A percentile compares a stretch with the other conserved stretches of the same genome.
Evolutionary conservation across 23 red algal species (phyloP).

Genomic region (Gracilaria caudata): DNA sequence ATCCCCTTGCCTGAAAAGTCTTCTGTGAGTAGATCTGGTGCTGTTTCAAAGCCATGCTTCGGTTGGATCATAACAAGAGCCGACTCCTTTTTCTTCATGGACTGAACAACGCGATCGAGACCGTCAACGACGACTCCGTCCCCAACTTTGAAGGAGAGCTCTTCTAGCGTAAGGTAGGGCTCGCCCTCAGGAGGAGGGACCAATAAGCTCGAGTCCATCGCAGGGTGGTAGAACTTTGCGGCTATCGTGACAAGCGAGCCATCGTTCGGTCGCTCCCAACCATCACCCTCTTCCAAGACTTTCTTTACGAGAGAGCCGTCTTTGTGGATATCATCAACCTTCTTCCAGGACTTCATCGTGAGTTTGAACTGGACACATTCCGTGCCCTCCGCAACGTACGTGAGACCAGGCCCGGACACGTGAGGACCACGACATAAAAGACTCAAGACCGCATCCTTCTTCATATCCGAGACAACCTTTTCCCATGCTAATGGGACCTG

Average conservation of each 20-base stretch:
- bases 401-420: conserved; percentile 28
- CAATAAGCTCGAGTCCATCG: conserved; percentile 32
- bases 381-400: conserved; percentile 44
- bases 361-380: conserved; percentile 69
- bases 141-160: conserved; percentile 55
- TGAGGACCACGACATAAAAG: conserved; percentile 40
- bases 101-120: conserved; percentile 82
- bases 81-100: conserved; percentile 86
- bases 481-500: conserved; percentile 60
- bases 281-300: conserved; percentile 86
- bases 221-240: conserved; percentile 42
- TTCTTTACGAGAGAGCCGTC: conserved; percentile 88
- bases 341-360: conserved; percentile 76
- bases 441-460: conserved; percentile 57
- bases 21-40: conserved; percentile 29
- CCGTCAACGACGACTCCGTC: conserved; percentile 69
- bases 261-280: conserved; percentile 94
- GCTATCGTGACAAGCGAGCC: conserved; percentile 46
- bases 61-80: conserved; percentile 75
- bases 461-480: conserved; percentile 85
- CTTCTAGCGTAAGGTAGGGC: conserved; percentile 23
- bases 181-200: conserved; percentile 55
- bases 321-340: conserved; percentile 67
- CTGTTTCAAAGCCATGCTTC: conserved; percentile 51
- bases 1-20: conserved; percentile 37